Evolutionary conservation across 345 rosid species (phyloP), one percentile per base, ranked within the genome.

Genomic region (Eucalyptus curtisii): DNA sequence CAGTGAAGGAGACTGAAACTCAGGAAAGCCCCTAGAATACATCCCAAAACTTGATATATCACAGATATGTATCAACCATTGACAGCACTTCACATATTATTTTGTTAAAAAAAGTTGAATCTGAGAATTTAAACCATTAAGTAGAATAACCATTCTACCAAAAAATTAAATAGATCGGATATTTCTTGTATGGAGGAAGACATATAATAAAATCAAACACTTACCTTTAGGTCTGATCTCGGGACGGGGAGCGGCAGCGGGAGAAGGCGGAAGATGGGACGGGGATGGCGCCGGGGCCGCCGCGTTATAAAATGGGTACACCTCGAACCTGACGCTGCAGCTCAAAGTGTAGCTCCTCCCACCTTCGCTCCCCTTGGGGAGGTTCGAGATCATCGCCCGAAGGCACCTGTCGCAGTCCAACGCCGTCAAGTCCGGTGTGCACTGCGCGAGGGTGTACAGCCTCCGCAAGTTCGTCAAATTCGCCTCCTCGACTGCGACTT

Each of bases 341-440:
- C 55, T 52, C 55, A 52, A 52, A 17, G 55, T 52, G 55, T 16
- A 52, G 55, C 55, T 52, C 22, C 55, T 52, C 55, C 55, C 55
- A 52, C 55, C 68, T 59, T 59, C 1, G 31, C 14, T 20, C 47
- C 15, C 86, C 53, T 27, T 2, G 55, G 52, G 27, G 15, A 84
- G 52, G 86, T 11, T 25, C 19, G 8, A 9, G 33, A 33, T 16
- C 31, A 12, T 45, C 55, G 22, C 10, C 20, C 20, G 86, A 22
- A 95, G 86, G 91, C 97, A 96, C 8, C 27, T 25, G 14, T 64
- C 31, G 88, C 97, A 95, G 9, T 93, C 92, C 49, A 22, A 1
- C 48, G 79, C 89, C 61, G 91, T 86, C 66, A 96, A 79, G 87
- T 96, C 96, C 68, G 68, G 68, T 4, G 68, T 59, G 68, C 68